Evolutionary conservation across 2,329 filamentous ascomycete species (phyloP).

Genomic region (Aspergillus transmontanensis): DNA sequence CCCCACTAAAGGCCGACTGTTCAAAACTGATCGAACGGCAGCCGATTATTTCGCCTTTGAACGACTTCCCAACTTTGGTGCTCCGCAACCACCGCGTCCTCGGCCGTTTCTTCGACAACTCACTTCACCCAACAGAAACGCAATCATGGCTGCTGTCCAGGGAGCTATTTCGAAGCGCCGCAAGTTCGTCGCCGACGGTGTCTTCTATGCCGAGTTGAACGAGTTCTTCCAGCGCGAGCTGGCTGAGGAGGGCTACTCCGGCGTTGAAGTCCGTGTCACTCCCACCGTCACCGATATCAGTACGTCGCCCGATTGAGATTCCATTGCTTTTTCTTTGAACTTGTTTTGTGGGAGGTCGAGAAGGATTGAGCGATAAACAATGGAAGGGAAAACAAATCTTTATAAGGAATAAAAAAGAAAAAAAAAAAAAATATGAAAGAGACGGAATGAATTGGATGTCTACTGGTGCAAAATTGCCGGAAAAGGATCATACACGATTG

Average conservation of each 20-base stretch:
- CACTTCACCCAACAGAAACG: constrained; percentile 37
- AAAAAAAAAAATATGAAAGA: constrained; percentile 1
- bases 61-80: constrained; percentile 31
- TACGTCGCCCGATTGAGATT: constrained; percentile 42
- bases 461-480: neutral
- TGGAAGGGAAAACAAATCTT: neutral
- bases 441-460: constrained; percentile 8
- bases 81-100: constrained; percentile 30
- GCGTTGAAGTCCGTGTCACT: constrained; percentile 99
- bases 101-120: constrained; percentile 40
- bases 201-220: constrained; percentile 99
- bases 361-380: neutral
- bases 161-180: constrained; percentile 56
- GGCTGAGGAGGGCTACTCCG: constrained; percentile 99
- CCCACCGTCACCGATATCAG: constrained; percentile 99
- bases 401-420: neutral
- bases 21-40: constrained; percentile 34
- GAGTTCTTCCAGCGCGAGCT: constrained; percentile 99
- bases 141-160: constrained; percentile 54
- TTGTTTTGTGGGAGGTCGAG: neutral
- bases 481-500: constrained; percentile 24
- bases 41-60: constrained; percentile 33
- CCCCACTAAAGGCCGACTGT: constrained; percentile 43
- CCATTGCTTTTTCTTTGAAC: constrained; percentile 19
- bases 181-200: constrained; percentile 93